Conservation (phyloP, 1,284 basidiomycete species). For the Cerioporus squamosus region DNA sequence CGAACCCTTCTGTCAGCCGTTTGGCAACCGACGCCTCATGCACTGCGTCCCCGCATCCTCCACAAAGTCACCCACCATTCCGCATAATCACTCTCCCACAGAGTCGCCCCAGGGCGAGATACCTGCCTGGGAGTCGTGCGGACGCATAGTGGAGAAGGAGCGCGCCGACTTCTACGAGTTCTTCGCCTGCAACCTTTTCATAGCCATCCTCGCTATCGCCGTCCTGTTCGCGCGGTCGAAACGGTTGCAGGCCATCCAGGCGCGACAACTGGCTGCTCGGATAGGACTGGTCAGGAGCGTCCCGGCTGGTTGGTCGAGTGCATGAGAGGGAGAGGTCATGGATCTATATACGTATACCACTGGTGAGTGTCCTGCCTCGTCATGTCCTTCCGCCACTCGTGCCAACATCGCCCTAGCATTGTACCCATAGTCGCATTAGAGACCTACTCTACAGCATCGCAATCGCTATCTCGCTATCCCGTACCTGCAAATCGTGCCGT, state of each 20-base stretch:
- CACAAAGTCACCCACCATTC: slow-evolving; percentile 13
- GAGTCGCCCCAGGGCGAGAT: slow-evolving; percentile 57
- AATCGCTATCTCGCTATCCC: slow-evolving; percentile 6
- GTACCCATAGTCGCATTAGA: slow-evolving; percentile 6
- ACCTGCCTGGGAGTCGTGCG: slow-evolving; percentile 89
- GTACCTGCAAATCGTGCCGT: not conserved
- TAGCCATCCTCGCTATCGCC: slow-evolving; percentile 67
- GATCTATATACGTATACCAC: slow-evolving; percentile 3
- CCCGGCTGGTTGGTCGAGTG: slow-evolving; percentile 30
- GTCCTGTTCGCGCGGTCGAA: slow-evolving; percentile 72
- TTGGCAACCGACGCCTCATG: slow-evolving; percentile 85
- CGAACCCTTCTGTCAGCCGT: slow-evolving; percentile 90
- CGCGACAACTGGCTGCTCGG: slow-evolving; percentile 81
- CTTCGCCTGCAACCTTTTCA: slow-evolving; percentile 77
- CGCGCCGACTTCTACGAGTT: slow-evolving; percentile 89
- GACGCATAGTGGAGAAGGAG: slow-evolving; percentile 78
- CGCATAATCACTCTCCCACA: slow-evolving; percentile 19
- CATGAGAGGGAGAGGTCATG: slow-evolving; percentile 5
- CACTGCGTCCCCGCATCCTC: slow-evolving; percentile 63
- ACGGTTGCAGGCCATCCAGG: slow-evolving; percentile 71
- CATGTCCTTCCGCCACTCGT: not conserved
- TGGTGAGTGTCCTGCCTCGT: slow-evolving; percentile 4
- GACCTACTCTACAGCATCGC: slow-evolving; percentile 6
- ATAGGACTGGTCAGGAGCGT: slow-evolving; percentile 62
- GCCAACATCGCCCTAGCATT: not conserved